These are phyloP conservation scores for Psilocybe sp. DNA, from an alignment of 768 basidiomycete genomes.

Conservation along the genomic window DNA sequence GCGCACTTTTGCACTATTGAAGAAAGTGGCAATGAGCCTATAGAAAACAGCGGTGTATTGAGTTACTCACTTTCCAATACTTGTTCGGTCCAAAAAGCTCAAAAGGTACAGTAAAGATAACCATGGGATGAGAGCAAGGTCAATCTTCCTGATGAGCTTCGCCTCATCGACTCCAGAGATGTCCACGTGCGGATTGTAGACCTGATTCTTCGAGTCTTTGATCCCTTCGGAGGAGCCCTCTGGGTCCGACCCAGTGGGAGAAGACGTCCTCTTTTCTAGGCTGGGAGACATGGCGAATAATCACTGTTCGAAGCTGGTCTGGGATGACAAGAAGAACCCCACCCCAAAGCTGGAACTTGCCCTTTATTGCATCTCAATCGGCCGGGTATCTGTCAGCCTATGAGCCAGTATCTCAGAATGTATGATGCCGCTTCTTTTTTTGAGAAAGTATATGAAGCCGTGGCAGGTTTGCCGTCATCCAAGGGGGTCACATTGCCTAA, in stretches of 20 bases:
- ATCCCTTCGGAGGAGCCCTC: constrained; percentile 26
- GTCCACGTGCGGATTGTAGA: constrained; percentile 53
- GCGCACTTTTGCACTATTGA: constrained; percentile 43
- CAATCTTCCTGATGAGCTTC: constrained; percentile 68
- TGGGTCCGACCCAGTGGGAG: constrained; percentile 18
- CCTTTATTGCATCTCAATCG: background rate
- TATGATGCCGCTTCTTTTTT: too few species aligned
- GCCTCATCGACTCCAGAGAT: constrained; percentile 63
- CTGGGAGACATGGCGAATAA: constrained; percentile 5
- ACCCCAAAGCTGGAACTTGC: background rate
- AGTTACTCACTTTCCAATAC: constrained; percentile 44
- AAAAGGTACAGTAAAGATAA: constrained; percentile 73
- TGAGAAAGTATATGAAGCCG: too few species aligned
- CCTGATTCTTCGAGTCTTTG: constrained; percentile 18
- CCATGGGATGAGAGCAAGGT: constrained; percentile 66
- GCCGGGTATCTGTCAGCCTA: background rate
- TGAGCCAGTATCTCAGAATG: background rate
- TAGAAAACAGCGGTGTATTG: background rate
- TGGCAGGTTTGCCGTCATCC: too few species aligned
- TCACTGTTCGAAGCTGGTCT: constrained; percentile 1
- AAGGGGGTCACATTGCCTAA: too few species aligned
- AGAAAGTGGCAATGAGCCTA: background rate
- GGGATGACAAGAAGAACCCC: constrained; percentile 4
- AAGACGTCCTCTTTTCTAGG: constrained; percentile 18
- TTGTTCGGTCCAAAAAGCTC: constrained; percentile 58